Evolutionary conservation across 2,329 filamentous ascomycete genomes (phyloP).

Genomic region (Calonectria pseudoreteaudii): DNA sequence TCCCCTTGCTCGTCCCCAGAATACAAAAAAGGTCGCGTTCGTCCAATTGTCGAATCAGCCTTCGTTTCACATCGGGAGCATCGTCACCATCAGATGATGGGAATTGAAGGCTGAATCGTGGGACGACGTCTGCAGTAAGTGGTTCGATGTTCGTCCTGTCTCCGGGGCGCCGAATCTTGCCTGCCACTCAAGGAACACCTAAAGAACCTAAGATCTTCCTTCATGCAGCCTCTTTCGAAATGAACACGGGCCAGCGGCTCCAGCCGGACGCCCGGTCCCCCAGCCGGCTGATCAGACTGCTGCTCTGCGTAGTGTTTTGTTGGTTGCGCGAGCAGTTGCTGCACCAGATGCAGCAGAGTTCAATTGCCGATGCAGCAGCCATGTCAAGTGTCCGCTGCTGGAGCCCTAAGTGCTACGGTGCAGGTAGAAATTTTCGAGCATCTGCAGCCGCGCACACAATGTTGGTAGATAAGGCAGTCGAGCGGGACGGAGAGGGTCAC

Average conservation of each 20-base stretch:
- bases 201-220: slow-evolving; percentile 28
- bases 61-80: neutral
- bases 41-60: slow-evolving; percentile 24
- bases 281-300: slow-evolving; percentile 17
- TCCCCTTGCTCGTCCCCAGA: slow-evolving; percentile 7
- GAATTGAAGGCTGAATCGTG: slow-evolving; percentile 31
- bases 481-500: slow-evolving; percentile 5
- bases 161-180: slow-evolving; percentile 37
- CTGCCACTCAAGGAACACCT: slow-evolving; percentile 27
- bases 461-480: neutral
- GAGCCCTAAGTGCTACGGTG: neutral
- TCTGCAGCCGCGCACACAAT: neutral
- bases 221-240: slow-evolving; percentile 33
- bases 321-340: neutral
- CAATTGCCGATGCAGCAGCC: neutral
- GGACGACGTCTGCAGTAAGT: slow-evolving; percentile 39
- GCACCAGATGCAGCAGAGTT: neutral
- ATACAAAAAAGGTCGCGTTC: slow-evolving; percentile 16
- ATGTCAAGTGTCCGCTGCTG: neutral
- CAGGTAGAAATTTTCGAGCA: neutral
- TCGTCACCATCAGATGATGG: slow-evolving; percentile 43
- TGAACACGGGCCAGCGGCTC: slow-evolving; percentile 41
- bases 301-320: neutral
- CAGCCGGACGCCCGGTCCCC: slow-evolving; percentile 36
- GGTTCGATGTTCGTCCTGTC: slow-evolving; percentile 43